These are phyloP conservation scores for Dorcoceras hygrometricum DNA, from an alignment of 257 asterid species.

Conservation along the genomic window DNA sequence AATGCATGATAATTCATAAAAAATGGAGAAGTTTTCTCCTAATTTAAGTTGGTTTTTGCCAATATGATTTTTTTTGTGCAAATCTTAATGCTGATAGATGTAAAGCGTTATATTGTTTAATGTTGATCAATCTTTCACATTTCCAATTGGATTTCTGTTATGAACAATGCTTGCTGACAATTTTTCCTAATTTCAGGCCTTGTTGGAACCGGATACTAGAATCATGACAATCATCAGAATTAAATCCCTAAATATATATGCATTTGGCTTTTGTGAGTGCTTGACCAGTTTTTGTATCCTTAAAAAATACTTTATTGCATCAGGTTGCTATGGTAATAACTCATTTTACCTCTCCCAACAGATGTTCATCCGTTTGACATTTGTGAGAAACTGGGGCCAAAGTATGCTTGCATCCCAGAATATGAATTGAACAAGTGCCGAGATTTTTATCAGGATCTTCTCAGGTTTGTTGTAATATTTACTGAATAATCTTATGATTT, in stretches of 20 bases:
- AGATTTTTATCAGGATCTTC: slow-evolving; percentile 79
- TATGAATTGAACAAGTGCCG: slow-evolving; percentile 59
- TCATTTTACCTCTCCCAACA: slow-evolving; percentile 28
- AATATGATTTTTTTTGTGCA: not conserved
- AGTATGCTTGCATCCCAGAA: slow-evolving; percentile 71
- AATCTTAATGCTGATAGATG: not conserved
- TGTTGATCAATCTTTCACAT: not conserved
- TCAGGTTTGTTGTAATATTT: slow-evolving; percentile 53
- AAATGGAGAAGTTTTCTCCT: not conserved
- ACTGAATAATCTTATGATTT: slow-evolving; percentile 13
- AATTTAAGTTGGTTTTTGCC: not conserved
- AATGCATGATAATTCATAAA: not conserved
- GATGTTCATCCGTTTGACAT: slow-evolving; percentile 93
- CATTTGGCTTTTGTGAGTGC: slow-evolving; percentile 95
- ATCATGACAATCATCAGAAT: slow-evolving; percentile 77
- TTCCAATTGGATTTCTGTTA: slow-evolving; percentile 4
- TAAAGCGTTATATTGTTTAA: not conserved
- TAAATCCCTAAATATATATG: slow-evolving; percentile 83
- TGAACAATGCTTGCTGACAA: not conserved
- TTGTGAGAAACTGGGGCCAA: slow-evolving; percentile 84
- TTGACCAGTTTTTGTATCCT: slow-evolving; percentile 15
- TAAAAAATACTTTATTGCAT: slow-evolving; percentile 16
- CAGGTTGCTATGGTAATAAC: slow-evolving; percentile 14
- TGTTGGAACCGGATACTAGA: slow-evolving; percentile 98
- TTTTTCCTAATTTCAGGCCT: slow-evolving; percentile 53